Evolutionary conservation across 1,139 yeast species (phyloP), one percentile per base, ranked within the genome.

Genomic region (Lodderomyces parapsilosis): DNA sequence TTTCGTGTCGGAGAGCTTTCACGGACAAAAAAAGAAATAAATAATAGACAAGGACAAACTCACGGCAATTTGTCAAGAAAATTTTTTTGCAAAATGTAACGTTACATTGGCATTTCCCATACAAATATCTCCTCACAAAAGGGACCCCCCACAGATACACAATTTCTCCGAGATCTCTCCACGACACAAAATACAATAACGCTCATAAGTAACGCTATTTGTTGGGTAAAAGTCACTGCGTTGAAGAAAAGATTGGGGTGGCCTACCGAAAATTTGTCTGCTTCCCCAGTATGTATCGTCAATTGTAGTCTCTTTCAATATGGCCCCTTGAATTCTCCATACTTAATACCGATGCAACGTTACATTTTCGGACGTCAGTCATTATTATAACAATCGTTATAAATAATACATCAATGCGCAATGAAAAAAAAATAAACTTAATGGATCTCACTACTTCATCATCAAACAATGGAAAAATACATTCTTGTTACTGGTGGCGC

Each of bases 401-500:
- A 33, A 15, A 33, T n/a, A 33, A 33, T 11, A 13, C 36, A 33
- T 10, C 15, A 15, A 4, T 4, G 15, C 25, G 25, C 24, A 6
- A 13, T 4, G 20, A 11, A 19, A n/a, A n/a, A 24, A 36, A 24
- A 36, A 15, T n/a, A 14, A 6, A 13, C 18, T 11, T 17, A 30
- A 34, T 9, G 4, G 15, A 38, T 22, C 33, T 13, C 24, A 40
- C 23, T 19, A 37, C 15, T 3, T 15, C n/a, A 25, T 7, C 18
- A 15, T n/a, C 19, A 31, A 45, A 55, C 55, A 57, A 42, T 54
- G 24, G 39, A 43, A 36, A 49, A 53, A 49, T 74, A 72, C 59
- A 83, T 86, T 45, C 70, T 86, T 46, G 91, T 87, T 28, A 85
- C 95, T 25, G 95, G 95, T 38, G 95, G 95, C 43, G 89, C 94